Conservation (phyloP, 768 basidiomycete species). For the Mycena galericulata region DNA sequence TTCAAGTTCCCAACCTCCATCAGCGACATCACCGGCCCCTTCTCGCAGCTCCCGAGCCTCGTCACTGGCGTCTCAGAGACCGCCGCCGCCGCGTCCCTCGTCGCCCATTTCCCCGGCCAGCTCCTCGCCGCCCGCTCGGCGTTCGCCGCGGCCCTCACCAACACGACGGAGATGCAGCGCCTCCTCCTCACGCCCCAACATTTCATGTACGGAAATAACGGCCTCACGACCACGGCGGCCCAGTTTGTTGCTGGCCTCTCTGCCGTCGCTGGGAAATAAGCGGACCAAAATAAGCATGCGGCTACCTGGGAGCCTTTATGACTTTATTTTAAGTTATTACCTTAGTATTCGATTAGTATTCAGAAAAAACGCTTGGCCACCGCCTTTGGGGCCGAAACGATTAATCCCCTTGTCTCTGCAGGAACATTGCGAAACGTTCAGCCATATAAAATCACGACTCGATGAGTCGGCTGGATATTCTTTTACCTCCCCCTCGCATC, state of each 20-base stretch:
- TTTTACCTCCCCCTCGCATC: too few relatives aligned
- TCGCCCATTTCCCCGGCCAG: conserved; percentile 29
- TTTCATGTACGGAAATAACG: conserved; percentile 34
- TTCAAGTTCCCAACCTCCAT: conserved; percentile 29
- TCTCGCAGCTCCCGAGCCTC: conserved; percentile 19
- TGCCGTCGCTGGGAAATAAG: conserved; percentile 16
- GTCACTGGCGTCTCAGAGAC: conserved; percentile 19
- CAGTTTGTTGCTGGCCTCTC: conserved; percentile 27
- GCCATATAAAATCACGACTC: too few relatives aligned
- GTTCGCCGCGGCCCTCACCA: conserved; percentile 22
- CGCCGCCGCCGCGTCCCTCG: conserved; percentile 25
- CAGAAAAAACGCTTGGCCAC: too few relatives aligned
- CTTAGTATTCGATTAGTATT: too few relatives aligned
- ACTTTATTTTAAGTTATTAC: too few relatives aligned
- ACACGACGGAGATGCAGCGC: conserved; percentile 25
- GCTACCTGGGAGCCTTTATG: background rate
- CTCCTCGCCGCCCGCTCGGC: conserved; percentile 10
- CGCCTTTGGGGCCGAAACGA: too few relatives aligned
- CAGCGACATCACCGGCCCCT: conserved; percentile 31
- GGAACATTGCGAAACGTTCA: too few relatives aligned
- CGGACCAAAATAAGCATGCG: background rate
- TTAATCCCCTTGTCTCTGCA: too few relatives aligned
- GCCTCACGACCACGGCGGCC: conserved; percentile 24
- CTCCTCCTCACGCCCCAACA: conserved; percentile 30
- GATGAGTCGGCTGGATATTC: too few relatives aligned